Percentiles rank a stretch among this genome's conserved stretches.
Conservation (phyloP, 257 asterid genomes). For the Nicotiana attenuata region DNA sequence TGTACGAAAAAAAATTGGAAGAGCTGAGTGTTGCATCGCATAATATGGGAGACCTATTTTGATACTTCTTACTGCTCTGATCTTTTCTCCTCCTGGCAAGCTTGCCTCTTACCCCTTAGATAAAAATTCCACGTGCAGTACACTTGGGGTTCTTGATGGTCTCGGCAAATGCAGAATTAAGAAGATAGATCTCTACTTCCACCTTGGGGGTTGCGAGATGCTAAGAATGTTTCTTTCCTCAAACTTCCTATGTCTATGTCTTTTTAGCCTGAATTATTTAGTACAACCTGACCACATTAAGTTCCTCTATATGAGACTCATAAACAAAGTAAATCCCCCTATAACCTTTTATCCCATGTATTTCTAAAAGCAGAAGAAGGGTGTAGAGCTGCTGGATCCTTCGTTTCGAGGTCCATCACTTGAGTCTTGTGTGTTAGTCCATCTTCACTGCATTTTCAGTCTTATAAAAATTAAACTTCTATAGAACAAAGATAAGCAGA, state of each 20-base stretch:
- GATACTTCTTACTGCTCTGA: background rate
- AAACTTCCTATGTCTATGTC: background rate
- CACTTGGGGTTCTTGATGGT: background rate
- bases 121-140: background rate
- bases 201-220: background rate
- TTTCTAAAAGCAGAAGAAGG: background rate
- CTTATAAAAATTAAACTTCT: background rate
- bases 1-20: background rate
- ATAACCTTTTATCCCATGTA: background rate
- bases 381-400: background rate
- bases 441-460: background rate
- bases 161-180: background rate
- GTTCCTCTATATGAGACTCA: background rate
- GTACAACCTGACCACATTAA: background rate
- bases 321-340: background rate
- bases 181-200: background rate
- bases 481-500: background rate
- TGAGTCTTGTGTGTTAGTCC: background rate
- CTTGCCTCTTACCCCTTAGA: background rate
- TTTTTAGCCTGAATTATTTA: background rate
- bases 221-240: background rate
- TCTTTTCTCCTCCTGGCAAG: background rate
- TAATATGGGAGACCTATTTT: background rate
- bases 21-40: background rate
- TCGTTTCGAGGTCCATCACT: background rate